Evolutionary conservation across 2,329 filamentous ascomycete species (phyloP), one percentile per base, ranked within the genome.

Genomic region (Fusarium keratoplasticum): DNA sequence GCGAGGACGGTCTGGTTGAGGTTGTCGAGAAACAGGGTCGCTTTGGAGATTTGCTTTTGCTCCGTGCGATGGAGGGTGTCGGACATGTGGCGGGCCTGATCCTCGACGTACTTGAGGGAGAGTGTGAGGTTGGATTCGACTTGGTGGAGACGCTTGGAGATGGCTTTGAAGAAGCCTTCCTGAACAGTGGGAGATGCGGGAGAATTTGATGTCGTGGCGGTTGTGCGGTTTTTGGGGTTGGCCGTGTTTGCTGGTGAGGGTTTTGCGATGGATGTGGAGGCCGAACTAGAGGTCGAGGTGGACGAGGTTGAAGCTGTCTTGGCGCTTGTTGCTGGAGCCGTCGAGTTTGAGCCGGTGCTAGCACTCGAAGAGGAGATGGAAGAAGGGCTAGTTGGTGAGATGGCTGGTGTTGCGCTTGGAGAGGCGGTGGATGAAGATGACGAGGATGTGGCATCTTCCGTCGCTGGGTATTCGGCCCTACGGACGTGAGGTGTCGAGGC

Each of bases 151-250:
- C 96, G 94, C 82, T 98, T 98, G 72, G 95, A 95, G 10, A 98
- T 93, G 5, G 95, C 94, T 82, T 98, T 98, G 88, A 98, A 99
- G 83, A 99, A 98, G 2, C 94, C 96, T 81, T 99, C 96, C 82
- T 99, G 96, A 1, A 97, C 96, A 0, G 95, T 95, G 3, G 96
- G 95, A 1, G 91, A 89, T 31, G 81, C 79, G 5, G 77, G 59
- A 5, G 80, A 63, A 7, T 79, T 76, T 10, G 75, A 75, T 8
- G 70, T 61, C 2, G 81, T 79, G n/a, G 76, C 78, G 27, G 73
- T 79, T 20, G 69, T 78, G 55, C 81, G 79, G 36, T 78, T 72
- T 66, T 82, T 82, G 54, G 57, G 64, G 16, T 66, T 77, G 16
- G 70, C 57, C 13, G 68, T 67, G 33, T 66, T 71, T 8, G 76